Conservation (phyloP, 2,329 filamentous ascomycete genomes). For the Alternaria solani region DNA sequence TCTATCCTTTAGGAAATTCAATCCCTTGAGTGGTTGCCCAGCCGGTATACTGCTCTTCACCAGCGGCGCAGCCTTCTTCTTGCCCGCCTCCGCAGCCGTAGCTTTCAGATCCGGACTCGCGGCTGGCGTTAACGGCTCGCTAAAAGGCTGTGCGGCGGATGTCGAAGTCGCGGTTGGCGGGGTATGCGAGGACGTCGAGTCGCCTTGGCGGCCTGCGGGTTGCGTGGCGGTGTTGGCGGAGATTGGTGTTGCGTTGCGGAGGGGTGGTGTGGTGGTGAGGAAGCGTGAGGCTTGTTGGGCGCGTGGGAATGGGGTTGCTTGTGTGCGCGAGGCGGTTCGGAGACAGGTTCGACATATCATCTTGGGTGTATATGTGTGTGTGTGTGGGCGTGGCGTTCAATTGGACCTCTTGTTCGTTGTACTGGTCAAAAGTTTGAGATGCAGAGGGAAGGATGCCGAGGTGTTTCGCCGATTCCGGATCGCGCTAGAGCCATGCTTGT, state of each 20-base stretch:
- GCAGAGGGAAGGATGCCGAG: constrained; percentile 15
- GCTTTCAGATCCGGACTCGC: constrained; percentile 33
- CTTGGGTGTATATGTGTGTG: constrained; percentile 20
- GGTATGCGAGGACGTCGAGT: constrained; percentile 36
- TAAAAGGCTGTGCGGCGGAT: constrained; percentile 57
- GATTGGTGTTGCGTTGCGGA: constrained; percentile 37
- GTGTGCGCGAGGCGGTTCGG: constrained; percentile 41
- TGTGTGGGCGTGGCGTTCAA: constrained; percentile 7
- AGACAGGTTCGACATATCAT: constrained; percentile 54
- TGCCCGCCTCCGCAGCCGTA: constrained; percentile 33
- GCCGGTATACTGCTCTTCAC: constrained; percentile 63
- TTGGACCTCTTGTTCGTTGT: constrained; percentile 2
- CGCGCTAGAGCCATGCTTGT: constrained; percentile 5
- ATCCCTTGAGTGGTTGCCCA: constrained; percentile 74
- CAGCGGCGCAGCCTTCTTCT: constrained; percentile 42
- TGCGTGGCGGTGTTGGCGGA: constrained; percentile 35
- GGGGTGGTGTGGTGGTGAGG: constrained; percentile 35
- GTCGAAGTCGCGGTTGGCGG: constrained; percentile 55
- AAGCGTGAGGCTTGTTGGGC: constrained; percentile 30
- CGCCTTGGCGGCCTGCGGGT: constrained; percentile 37
- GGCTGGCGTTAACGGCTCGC: constrained; percentile 48
- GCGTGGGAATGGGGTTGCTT: constrained; percentile 10
- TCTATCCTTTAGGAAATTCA: constrained; percentile 80
- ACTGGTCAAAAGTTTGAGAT: constrained; percentile 28
- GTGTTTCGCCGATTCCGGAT: constrained; percentile 19